phyloP scores from a whole-genome alignment of 2,329 filamentous ascomycete genomes.

The Ophiostoma pallidulum region DNA sequence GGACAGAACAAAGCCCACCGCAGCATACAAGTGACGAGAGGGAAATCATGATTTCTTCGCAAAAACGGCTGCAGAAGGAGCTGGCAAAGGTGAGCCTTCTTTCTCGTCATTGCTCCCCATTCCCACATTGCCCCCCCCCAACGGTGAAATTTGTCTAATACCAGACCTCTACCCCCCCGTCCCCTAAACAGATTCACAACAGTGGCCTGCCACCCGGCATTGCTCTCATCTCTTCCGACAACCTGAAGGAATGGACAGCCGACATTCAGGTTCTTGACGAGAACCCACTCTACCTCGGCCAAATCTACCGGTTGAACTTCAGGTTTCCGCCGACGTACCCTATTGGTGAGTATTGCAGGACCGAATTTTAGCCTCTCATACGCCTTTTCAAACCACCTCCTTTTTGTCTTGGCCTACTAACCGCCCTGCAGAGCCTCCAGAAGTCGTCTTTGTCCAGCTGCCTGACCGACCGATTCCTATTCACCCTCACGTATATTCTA shows the following conservation, averaged over 20 bases:
- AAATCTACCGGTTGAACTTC: slow-evolving; percentile 81
- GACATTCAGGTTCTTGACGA: slow-evolving; percentile 84
- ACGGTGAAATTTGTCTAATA: background rate
- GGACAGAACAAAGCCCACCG: no score
- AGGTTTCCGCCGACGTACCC: slow-evolving; percentile 77
- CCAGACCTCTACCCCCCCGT: background rate
- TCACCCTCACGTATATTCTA: slow-evolving; percentile 96
- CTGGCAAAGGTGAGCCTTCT: slow-evolving; percentile 39
- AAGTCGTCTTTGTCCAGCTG: slow-evolving; percentile 75
- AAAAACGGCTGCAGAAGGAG: slow-evolving; percentile 52
- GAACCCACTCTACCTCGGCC: slow-evolving; percentile 76
- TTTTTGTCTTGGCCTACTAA: background rate
- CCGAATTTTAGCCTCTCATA: background rate
- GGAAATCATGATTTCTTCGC: slow-evolving; percentile 31
- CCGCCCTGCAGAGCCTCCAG: slow-evolving; percentile 64
- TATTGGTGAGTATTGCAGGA: slow-evolving; percentile 55
- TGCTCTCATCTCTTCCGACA: slow-evolving; percentile 67
- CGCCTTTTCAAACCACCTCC: no score
- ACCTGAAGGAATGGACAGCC: slow-evolving; percentile 82
- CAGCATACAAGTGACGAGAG: background rate
- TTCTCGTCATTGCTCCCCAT: background rate
- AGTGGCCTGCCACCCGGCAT: slow-evolving; percentile 57
- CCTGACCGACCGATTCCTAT: slow-evolving; percentile 68
- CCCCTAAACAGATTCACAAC: slow-evolving; percentile 39
- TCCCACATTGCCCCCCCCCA: background rate